Evolutionary conservation across 1,284 basidiomycete genomes (phyloP).

Genomic region (Apiotrichum montevideense): DNA sequence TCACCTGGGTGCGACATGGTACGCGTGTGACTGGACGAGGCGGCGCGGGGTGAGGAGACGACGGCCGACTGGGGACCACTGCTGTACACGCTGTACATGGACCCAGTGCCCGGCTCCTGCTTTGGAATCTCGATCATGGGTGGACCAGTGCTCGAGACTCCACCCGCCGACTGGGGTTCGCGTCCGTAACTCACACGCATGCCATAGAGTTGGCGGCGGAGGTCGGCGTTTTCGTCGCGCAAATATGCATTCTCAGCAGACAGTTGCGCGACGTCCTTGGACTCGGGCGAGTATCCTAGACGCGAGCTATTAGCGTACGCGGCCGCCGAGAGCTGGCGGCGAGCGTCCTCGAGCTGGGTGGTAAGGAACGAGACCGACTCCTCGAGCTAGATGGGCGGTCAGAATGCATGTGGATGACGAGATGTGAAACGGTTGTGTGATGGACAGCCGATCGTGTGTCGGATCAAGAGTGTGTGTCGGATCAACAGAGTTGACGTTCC

Average conservation of each 20-base stretch:
- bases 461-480: not conserved
- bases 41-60: conserved; percentile 12
- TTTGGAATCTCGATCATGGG: not conserved
- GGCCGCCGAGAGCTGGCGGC: conserved; percentile 34
- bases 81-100: conserved; percentile 11
- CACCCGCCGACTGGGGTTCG: conserved; percentile 1
- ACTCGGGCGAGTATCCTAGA: conserved; percentile 23
- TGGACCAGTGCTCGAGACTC: not conserved
- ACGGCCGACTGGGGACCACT: conserved; percentile 6
- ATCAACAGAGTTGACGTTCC: not conserved
- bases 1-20: conserved; percentile 20
- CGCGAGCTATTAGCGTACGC: conserved; percentile 20
- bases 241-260: conserved; percentile 39
- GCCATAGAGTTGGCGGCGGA: conserved; percentile 37
- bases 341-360: conserved; percentile 38
- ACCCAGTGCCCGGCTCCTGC: conserved; percentile 7
- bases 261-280: conserved; percentile 32
- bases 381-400: conserved; percentile 27
- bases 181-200: conserved; percentile 17
- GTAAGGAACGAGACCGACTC: conserved; percentile 35
- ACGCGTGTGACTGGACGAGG: conserved; percentile 13
- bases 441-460: not conserved
- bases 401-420: too few species aligned
- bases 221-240: conserved; percentile 39
- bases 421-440: not conserved